These are phyloP conservation scores for Fibroporia radiculosa DNA, from an alignment of 768 basidiomycete genomes.

Conservation along the genomic window DNA sequence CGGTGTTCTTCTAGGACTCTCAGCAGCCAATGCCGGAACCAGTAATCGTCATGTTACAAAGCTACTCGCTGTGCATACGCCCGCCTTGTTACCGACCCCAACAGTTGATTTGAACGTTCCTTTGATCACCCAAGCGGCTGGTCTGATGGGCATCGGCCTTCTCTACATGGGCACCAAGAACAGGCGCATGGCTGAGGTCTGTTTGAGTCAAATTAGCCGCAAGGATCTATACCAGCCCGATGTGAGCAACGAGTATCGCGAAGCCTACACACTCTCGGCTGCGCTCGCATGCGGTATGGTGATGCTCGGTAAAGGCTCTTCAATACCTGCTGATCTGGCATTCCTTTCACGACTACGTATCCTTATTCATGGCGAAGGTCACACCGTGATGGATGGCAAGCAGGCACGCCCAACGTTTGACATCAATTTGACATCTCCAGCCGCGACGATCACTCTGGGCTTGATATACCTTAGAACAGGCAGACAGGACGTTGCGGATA, in stretches of 20 bases:
- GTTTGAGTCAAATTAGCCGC: conserved; percentile 76
- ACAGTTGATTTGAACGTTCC: conserved; percentile 86
- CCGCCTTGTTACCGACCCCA: conserved; percentile 83
- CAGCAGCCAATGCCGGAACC: conserved; percentile 83
- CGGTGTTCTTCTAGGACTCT: conserved; percentile 87
- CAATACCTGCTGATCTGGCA: conserved; percentile 68
- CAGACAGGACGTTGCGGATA: conserved; percentile 78
- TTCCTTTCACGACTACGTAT: conserved; percentile 60
- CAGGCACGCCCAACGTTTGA: conserved; percentile 53
- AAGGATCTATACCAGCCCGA: conserved; percentile 75
- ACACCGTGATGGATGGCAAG: conserved; percentile 28
- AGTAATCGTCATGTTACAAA: conserved; percentile 86
- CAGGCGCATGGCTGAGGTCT: conserved; percentile 87
- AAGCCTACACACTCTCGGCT: conserved; percentile 85
- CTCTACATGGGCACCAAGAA: conserved; percentile 86
- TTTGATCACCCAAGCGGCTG: conserved; percentile 83
- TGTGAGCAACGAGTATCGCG: conserved; percentile 80
- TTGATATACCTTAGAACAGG: conserved; percentile 89
- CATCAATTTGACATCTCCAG: conserved; percentile 84
- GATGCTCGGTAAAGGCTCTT: conserved; percentile 84
- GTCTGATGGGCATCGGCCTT: conserved; percentile 80
- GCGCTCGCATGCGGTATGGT: conserved; percentile 93
- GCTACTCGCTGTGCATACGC: conserved; percentile 86
- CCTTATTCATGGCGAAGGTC: conserved; percentile 71
- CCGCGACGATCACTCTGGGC: conserved; percentile 83